These are phyloP conservation scores for Hanseniaspora guilliermondii DNA, from an alignment of 805 yeast species.

Conservation along the genomic window DNA sequence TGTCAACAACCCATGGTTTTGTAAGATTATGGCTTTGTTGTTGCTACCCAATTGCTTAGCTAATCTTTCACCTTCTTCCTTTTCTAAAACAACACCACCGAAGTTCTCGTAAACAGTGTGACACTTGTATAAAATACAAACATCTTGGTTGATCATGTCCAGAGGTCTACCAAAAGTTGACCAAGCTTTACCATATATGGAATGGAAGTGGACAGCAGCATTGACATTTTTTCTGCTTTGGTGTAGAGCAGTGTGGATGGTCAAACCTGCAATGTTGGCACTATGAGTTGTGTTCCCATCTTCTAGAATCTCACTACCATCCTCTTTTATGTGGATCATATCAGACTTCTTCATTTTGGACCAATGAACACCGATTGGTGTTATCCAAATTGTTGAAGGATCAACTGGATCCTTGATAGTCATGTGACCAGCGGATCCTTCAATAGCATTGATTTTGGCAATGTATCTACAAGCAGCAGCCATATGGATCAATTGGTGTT, in stretches of 20 bases:
- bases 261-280: conserved; percentile 56
- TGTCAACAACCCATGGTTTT: conserved; percentile 59
- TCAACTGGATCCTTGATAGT: conserved; percentile 74
- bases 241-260: conserved; percentile 53
- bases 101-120: conserved; percentile 56
- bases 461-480: conserved; percentile 77
- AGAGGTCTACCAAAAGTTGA: conserved; percentile 49
- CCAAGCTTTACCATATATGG: conserved; percentile 50
- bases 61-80: conserved; percentile 46
- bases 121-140: conserved; percentile 48
- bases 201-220: conserved; percentile 60
- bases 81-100: conserved; percentile 65
- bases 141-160: conserved; percentile 71
- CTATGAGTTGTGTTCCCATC: conserved; percentile 40
- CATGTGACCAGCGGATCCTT: conserved; percentile 79
- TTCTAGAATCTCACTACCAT: conserved; percentile 36
- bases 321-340: conserved; percentile 47
- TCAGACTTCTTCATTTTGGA: conserved; percentile 46
- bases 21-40: conserved; percentile 46
- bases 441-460: conserved; percentile 63
- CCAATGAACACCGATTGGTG: conserved; percentile 75
- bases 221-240: conserved; percentile 52
- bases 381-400: conserved; percentile 77
- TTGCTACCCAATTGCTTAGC: conserved; percentile 46
- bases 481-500: conserved; percentile 42